Base-by-base conservation (phyloP, 2,329 filamentous ascomycete genomes). In the Periglandula ipomoeae region DNA sequence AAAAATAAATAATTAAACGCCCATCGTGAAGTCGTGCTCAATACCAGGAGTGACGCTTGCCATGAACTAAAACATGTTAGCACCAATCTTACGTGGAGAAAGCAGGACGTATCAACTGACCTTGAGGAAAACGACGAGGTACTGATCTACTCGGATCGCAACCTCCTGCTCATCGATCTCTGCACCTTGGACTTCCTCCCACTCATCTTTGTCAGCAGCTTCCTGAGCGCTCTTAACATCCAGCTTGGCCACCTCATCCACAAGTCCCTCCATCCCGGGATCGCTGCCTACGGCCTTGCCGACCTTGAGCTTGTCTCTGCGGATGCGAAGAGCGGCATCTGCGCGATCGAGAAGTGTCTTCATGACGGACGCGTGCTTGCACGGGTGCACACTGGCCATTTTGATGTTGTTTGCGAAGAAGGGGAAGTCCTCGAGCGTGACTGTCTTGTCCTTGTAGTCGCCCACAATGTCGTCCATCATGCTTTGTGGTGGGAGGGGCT, bases 401-500 rank as follows among this genome's bases (percentile, higher is more conserved):
- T 96, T 95, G 64, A 96, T 82, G 58, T 83, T 84, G 61, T 87
- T 85, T 55, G 88, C 86, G 65, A 94, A 93, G 73, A 95, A 96
- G 42, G 89, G 89, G 64, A 98, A 98, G 68, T 96, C 89, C 65
- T 98, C 93, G 51, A 97, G 82, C 2, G 93, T 98, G 52, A 98
- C 93, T 0, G 93, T 98, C 75, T 98, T 98, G 72, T 95, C 89
- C 65, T 94, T 94, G 74, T 95, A 95, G 72, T 95, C 89, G 53
- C 90, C 89, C 32, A 95, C 87, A 50, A 95, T 95, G 65, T 95
- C 89, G 67, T 95, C 88, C 87, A 95, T 94, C 89, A 95, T 95
- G 46, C 84, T 75, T 46, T 85, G 78, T 3, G 89, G 89, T 3
- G 85, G 81, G 0, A 95, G 82, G 2, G 90, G 89, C 55, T 89